Evolutionary conservation across 306 rosid species (phyloP).

Genomic region (Senna tora): DNA sequence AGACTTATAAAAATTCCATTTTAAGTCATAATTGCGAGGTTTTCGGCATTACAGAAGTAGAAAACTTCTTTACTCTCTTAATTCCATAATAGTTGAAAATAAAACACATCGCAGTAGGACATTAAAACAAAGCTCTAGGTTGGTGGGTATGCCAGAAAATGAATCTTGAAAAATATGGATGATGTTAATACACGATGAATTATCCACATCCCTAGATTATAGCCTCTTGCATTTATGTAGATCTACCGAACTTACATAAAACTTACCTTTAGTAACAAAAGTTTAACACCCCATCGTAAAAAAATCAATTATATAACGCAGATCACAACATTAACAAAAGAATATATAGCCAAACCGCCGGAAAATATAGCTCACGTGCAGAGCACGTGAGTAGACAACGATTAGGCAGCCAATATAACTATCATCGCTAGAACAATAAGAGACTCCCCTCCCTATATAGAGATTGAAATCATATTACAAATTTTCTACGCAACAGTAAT

Average conservation of each 20-base stretch:
- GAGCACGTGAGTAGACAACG: neutral
- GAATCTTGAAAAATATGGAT: neutral
- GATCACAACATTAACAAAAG: neutral
- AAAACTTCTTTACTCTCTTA: neutral
- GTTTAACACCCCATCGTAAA: neutral
- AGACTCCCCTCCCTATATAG: too few relatives aligned
- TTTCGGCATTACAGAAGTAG: neutral
- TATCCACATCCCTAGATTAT: neutral
- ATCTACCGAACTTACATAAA: neutral
- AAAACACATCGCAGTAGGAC: neutral
- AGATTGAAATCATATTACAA: neutral
- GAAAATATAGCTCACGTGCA: constrained; percentile 34
- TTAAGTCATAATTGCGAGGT: neutral
- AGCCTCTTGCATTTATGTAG: neutral
- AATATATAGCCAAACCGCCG: neutral
- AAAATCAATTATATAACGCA: neutral
- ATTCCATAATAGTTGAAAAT: neutral
- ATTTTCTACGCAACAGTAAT: neutral
- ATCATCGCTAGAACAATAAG: too few relatives aligned
- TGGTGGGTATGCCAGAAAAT: neutral
- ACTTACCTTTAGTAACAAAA: neutral
- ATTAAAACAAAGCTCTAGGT: neutral
- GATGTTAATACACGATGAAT: neutral
- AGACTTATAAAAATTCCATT: neutral
- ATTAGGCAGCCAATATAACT: too few relatives aligned